A percentile compares a stretch with the other conserved stretches of the same genome.
Conservation (phyloP, 805 yeast species). For the Saturnispora zaruensis region DNA sequence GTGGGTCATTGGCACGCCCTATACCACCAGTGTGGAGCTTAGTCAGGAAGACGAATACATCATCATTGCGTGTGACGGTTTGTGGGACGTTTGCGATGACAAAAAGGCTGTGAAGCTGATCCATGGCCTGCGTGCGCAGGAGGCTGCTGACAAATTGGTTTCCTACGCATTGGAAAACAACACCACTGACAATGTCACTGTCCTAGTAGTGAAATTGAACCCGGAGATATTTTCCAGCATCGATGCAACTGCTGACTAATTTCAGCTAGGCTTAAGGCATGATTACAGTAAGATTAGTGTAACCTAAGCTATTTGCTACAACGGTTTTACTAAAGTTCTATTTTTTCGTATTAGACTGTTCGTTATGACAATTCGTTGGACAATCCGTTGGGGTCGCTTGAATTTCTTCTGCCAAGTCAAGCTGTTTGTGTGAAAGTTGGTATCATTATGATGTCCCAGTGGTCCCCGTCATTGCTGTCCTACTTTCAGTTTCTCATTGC, state of each 20-base stretch:
- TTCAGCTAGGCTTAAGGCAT: too few relatives aligned
- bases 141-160: constrained; percentile 61
- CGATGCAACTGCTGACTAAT: too few relatives aligned
- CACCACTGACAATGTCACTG: constrained; percentile 88
- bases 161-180: constrained; percentile 66
- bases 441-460: neutral
- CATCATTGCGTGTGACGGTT: constrained; percentile 91
- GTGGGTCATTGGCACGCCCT: constrained; percentile 82
- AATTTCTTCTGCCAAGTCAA: too few relatives aligned
- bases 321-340: too few relatives aligned
- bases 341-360: too few relatives aligned
- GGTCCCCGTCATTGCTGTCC: too few relatives aligned
- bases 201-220: constrained; percentile 70
- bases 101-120: constrained; percentile 73
- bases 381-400: too few relatives aligned
- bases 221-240: constrained; percentile 11
- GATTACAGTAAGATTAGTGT: too few relatives aligned
- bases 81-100: constrained; percentile 92
- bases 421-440: too few relatives aligned
- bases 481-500: neutral
- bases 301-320: too few relatives aligned
- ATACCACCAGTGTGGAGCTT: constrained; percentile 80
- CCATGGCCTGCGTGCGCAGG: constrained; percentile 40
- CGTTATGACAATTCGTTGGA: too few relatives aligned
- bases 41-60: constrained; percentile 61